Conservation (phyloP, 805 yeast genomes). For the Candida xyloterini region DNA sequence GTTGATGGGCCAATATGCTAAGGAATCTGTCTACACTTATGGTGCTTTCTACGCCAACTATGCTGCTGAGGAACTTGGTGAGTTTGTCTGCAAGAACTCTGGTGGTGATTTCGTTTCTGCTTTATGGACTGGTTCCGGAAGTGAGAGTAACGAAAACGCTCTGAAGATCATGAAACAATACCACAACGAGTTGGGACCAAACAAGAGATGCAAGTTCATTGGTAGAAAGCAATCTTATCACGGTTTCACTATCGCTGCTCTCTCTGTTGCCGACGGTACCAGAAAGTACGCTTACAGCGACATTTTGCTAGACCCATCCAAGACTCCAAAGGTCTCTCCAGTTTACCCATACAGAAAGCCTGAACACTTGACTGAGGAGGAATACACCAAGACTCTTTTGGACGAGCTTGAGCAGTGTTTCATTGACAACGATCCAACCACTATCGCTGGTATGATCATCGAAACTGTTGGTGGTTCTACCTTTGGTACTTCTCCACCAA, state of each 20-base stretch:
- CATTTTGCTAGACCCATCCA: constrained; percentile 22
- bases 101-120: constrained; percentile 38
- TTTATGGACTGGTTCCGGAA: constrained; percentile 60
- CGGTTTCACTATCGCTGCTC: constrained; percentile 45
- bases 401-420: constrained; percentile 42
- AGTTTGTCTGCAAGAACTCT: constrained; percentile 41
- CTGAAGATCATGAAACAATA: constrained; percentile 61
- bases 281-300: constrained; percentile 36
- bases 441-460: constrained; percentile 40
- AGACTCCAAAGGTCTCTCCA: constrained; percentile 31
- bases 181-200: constrained; percentile 40
- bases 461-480: constrained; percentile 50
- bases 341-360: constrained; percentile 34
- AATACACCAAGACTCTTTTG: constrained; percentile 37
- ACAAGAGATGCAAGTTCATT: constrained; percentile 39
- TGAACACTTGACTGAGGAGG: constrained; percentile 38
- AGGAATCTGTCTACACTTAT: constrained; percentile 38
- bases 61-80: constrained; percentile 41
- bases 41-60: constrained; percentile 34
- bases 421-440: constrained; percentile 41
- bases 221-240: constrained; percentile 46
- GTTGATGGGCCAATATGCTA: constrained; percentile 37
- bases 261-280: constrained; percentile 38
- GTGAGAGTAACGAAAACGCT: constrained; percentile 79
- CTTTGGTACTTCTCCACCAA: constrained; percentile 43